Evolutionary conservation across 202 grass and related monocot species (phyloP), one percentile per base, ranked within the genome.

Genomic region (Carex arenaria): DNA sequence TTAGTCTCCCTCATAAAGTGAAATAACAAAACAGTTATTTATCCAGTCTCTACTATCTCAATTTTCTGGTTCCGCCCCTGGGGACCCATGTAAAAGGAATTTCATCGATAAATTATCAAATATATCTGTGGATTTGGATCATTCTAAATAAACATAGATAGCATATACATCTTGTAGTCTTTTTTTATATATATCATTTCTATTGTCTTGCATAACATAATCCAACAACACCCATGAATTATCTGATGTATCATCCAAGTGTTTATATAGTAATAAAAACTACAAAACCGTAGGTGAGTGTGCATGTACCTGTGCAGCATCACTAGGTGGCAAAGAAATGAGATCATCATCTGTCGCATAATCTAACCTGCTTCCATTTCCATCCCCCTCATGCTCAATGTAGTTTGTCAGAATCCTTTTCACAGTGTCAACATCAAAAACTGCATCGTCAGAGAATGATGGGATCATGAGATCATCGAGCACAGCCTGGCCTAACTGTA

Each of bases 381-480:
- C 86, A 80, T 93, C 89, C 22, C 20, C 72, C 85, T 95, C 93
- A 11, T 87, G 75, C 40, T 98, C 92, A 1, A 98, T 84, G 85
- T 95, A 95, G 23, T 92, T 92, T 62, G 60, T 78, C 81, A 98
- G 79, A 82, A 98, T 90, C 88, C 91, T 93, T 85, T 89, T 85
- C 43, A 98, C 89, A 0, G 93, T 89, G 54, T 98, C 91, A 19
- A 95, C 85, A 82, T 98, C 91, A 76, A 89, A 98, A 75, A 82
- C 15, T 0, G 84, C 70, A 69, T 64, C 83, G 28, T 45, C 81
- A 71, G 88, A 83, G 49, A 89, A 84, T 7, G 84, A 84, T 43
- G 88, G 91, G 73, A 98, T 93, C 40, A 98, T 83, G 47, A 98
- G 89, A 76, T 98, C 93, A 57, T 98, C 93, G 10, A 98, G 80